A percentile compares a stretch with the other conserved stretches of the same genome.
Evolutionary conservation across 768 basidiomycete species (phyloP).

Genomic region (Gautieria morchelliformis): DNA sequence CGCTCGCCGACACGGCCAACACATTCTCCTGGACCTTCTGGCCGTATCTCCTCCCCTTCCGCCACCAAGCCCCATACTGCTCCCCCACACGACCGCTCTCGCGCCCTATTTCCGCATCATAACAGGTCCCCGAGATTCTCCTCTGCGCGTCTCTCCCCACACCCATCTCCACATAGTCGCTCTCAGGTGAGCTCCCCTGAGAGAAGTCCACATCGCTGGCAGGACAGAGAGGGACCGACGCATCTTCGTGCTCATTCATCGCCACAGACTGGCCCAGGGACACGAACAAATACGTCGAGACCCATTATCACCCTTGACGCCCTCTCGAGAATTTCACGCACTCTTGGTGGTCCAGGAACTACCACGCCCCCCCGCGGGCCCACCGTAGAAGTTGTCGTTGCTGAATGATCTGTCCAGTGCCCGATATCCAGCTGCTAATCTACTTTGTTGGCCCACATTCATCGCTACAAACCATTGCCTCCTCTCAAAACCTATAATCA

Average conservation of each 20-base stretch:
- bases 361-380: constrained; percentile 1
- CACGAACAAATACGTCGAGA: constrained; percentile 37
- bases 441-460: neutral
- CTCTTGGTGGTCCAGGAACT: constrained; percentile 33
- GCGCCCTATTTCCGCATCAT: constrained; percentile 27
- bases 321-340: constrained; percentile 52
- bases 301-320: constrained; percentile 72
- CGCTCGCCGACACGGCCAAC: constrained; percentile 29
- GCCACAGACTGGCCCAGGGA: constrained; percentile 34
- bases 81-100: neutral
- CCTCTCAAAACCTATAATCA: no score
- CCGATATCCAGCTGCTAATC: neutral
- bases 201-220: constrained; percentile 35
- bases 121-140: constrained; percentile 14
- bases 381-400: neutral
- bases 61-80: neutral
- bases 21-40: constrained; percentile 48
- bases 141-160: neutral
- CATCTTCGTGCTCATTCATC: constrained; percentile 61
- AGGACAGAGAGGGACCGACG: constrained; percentile 24
- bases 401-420: neutral
- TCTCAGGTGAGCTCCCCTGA: constrained; percentile 34
- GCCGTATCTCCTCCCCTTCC: neutral
- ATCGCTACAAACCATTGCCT: neutral
- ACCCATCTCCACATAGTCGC: constrained; percentile 17